Base-by-base conservation (phyloP, 2,329 filamentous ascomycete genomes). In the Aspergillus sojae region DNA sequence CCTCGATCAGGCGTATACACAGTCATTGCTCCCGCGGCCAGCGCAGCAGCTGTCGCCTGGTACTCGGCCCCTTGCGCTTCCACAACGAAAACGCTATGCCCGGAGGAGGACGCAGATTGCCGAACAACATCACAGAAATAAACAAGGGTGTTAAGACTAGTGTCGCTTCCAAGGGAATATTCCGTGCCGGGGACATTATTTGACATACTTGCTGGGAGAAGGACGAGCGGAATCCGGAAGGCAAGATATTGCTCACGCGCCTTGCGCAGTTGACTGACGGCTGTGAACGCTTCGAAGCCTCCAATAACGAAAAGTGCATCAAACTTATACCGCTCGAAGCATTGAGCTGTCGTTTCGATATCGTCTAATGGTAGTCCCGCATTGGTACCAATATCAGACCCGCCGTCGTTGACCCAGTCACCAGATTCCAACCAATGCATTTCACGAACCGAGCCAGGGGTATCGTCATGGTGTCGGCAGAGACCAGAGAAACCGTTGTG, bases 1-100 rank as follows among this genome's bases (percentile, higher is more conserved):
- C 94, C 94, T 79, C 98, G 93, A 78, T 98, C 94, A 1, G 95
- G 95, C 3, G 94, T 97, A 80, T 99, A 99, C n/a, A 98, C 93
- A 0, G 94, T 93, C 16, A 91, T 85, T 12, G 94, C 94, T 60
- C 94, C 94, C n/a, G 97, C 92, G 21, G 90, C 88, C n/a, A 98
- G 87, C 53, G 94, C 95, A 26, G 52, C 52, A 36, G 52, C 52
- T 14, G 52, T 55, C 21, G 52, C 52, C 52, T 26, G 52, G 23
- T 55, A 97, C 62, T 92, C 89, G 41, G 95, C 95, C 72, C 95
- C 95, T 81, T 99, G 95, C 0, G 95, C 98, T 81, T 99, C 95
- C 60, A 99, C 94, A 59, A 99, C 94, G 79, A 99, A 99, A 60
- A 98, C 94, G 65, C 95, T 89, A 52, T 95, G 90, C 63, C 95